Base-by-base conservation (phyloP, 1,139 yeast genomes). In the Yamadazyma sp. region DNA sequence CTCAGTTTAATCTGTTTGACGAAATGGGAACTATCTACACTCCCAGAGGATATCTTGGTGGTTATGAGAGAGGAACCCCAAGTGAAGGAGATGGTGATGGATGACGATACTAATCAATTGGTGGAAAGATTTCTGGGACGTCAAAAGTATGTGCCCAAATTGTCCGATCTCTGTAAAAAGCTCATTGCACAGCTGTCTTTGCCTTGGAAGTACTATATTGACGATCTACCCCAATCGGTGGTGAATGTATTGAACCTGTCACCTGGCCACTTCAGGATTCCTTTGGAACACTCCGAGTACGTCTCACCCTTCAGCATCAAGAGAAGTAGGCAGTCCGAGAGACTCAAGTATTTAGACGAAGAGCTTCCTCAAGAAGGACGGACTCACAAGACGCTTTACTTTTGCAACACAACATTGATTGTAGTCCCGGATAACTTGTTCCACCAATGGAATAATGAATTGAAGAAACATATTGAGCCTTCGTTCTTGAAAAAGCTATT, bases 381-480 rank as follows among this genome's bases (percentile, higher is more conserved):
- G 20, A 43, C 48, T 11, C 55, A 46, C 39, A 43, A 57, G 41
- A 65, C 64, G 17, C 52, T 74, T 4, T 61, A 54, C 29, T 55
- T 81, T 11, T 73, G 83, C 20, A 67, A 73, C 11, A 65, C 84
- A 0, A 81, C 89, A 0, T 58, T 83, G 33, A 65, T 82, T 5
- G 74, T 83, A 1, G 78, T 79, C 3, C 91, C 91, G 0, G 87
- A 82, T 48, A 81, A 81, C 47, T 59, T 83, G 17, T 74, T 80
- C 44, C 77, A 74, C 43, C 91, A 83, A 53, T 83, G 89, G 91
- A 62, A 61, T 31, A 55, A 63, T 16, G 89, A 83, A 52, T 61
- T 82, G 7, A 58, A 59, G 14, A 82, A 81, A 46, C 91, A 83
- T 51, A 59, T 78, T 2, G 55, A 63, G 3, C 53, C 58, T 0